phyloP scores from a whole-genome alignment of 1,139 yeast genomes.

The Sugiyamaella castrensis region DNA sequence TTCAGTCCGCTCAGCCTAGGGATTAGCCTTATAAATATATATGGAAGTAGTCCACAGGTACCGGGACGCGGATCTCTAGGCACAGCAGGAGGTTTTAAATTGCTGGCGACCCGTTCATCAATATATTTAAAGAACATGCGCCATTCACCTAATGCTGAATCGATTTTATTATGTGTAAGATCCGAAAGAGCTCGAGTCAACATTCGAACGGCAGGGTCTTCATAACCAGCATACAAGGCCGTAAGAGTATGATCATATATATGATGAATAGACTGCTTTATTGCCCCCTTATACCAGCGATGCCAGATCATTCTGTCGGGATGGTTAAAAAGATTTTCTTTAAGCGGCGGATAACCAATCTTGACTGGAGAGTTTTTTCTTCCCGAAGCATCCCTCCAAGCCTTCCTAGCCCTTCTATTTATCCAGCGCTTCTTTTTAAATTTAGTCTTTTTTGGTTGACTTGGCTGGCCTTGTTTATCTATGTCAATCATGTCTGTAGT shows the following conservation, averaged over 20 bases:
- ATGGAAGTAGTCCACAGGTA: slow-evolving; percentile 6
- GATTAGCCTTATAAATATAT: background rate
- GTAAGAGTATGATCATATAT: slow-evolving; percentile 8
- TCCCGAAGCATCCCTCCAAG: too few species aligned
- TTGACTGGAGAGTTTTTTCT: too few species aligned
- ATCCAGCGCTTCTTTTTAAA: too few species aligned
- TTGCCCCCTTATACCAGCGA: slow-evolving; percentile 15
- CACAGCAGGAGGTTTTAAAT: background rate
- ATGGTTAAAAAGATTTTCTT: too few species aligned
- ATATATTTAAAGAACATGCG: slow-evolving; percentile 1
- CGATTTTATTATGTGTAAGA: background rate
- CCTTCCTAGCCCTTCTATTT: too few species aligned
- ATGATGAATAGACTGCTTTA: slow-evolving; percentile 4
- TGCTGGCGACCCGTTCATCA: background rate
- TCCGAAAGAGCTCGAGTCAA: background rate
- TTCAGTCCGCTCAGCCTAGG: slow-evolving; percentile 8
- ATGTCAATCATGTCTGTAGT: too few species aligned
- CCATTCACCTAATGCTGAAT: slow-evolving; percentile 6
- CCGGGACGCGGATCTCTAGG: background rate
- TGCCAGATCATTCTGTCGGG: slow-evolving; percentile 13
- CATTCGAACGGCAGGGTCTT: background rate
- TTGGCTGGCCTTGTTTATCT: too few species aligned
- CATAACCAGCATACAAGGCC: slow-evolving; percentile 6
- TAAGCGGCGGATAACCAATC: too few species aligned
- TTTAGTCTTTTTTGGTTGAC: too few species aligned